Percentiles rank a stretch among this genome's conserved stretches.
Conservation (phyloP, 345 rosid genomes). For the Ricinus communis region DNA sequence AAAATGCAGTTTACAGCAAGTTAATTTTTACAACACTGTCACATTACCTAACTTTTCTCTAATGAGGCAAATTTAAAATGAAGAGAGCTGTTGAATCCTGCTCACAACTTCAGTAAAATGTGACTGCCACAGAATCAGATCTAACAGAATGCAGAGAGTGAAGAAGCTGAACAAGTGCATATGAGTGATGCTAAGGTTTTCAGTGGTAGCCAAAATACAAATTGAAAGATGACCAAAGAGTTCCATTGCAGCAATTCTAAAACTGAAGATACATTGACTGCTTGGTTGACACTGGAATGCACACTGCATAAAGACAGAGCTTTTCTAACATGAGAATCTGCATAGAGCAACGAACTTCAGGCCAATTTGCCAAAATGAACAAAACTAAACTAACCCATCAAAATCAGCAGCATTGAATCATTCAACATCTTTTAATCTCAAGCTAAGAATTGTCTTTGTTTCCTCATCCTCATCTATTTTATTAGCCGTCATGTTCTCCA, state of each 20-base stretch:
- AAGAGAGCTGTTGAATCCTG: no score
- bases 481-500: constrained; percentile 29
- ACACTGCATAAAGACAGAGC: background rate
- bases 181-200: no score
- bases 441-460: constrained; percentile 25
- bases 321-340: no score
- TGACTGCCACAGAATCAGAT: no score
- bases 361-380: background rate
- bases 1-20: no score
- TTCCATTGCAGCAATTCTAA: background rate
- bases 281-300: constrained; percentile 2
- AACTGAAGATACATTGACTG: background rate
- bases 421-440: constrained; percentile 2
- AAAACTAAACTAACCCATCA: background rate
- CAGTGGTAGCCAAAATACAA: no score
- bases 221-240: background rate
- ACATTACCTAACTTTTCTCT: no score
- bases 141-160: no score
- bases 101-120: no score
- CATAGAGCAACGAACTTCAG: constrained; percentile 2
- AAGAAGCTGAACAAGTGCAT: no score
- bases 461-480: constrained; percentile 27
- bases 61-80: no score
- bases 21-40: no score
- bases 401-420: background rate